Conservation (phyloP, 495 filamentous ascomycete genomes). For the Aspergillus hancockii region DNA sequence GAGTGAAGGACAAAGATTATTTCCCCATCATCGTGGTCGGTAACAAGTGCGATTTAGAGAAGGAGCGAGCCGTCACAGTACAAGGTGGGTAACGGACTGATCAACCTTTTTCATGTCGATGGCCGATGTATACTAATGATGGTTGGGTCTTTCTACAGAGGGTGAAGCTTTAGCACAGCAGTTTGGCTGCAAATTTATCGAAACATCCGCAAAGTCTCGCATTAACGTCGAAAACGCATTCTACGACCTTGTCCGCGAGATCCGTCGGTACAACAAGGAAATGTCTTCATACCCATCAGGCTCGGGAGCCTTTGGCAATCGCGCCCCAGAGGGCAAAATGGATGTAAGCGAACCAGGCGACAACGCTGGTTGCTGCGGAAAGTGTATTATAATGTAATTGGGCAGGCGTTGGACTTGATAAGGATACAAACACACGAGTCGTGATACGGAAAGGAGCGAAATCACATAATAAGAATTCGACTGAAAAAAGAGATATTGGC, state of each 20-base stretch:
- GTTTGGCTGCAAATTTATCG: slow-evolving; percentile 97
- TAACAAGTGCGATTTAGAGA: slow-evolving; percentile 98
- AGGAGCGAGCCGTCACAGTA: slow-evolving; percentile 83
- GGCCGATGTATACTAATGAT: slow-evolving; percentile 23
- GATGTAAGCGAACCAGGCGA: slow-evolving; percentile 73
- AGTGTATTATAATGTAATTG: slow-evolving; percentile 87
- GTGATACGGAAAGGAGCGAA: slow-evolving; percentile 25
- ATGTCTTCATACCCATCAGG: slow-evolving; percentile 82
- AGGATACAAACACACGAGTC: slow-evolving; percentile 24
- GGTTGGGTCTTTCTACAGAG: slow-evolving; percentile 57
- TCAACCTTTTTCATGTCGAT: neutral
- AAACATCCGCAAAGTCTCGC: slow-evolving; percentile 96
- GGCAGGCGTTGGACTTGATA: slow-evolving; percentile 23
- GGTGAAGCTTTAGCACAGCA: slow-evolving; percentile 80
- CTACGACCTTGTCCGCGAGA: slow-evolving; percentile 96
- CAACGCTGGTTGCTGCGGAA: slow-evolving; percentile 77
- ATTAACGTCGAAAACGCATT: slow-evolving; percentile 98
- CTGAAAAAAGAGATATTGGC: slow-evolving; percentile 19
- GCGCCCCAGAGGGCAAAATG: slow-evolving; percentile 69
- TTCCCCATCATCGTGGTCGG: slow-evolving; percentile 99
- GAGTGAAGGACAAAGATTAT: slow-evolving; percentile 98
- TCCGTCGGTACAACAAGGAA: slow-evolving; percentile 95
- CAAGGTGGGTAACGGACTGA: slow-evolving; percentile 68
- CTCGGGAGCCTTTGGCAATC: slow-evolving; percentile 58
- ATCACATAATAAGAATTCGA: slow-evolving; percentile 16